Conservation (phyloP, 2,329 filamentous ascomycete genomes). For the Sporothrix globosa region DNA sequence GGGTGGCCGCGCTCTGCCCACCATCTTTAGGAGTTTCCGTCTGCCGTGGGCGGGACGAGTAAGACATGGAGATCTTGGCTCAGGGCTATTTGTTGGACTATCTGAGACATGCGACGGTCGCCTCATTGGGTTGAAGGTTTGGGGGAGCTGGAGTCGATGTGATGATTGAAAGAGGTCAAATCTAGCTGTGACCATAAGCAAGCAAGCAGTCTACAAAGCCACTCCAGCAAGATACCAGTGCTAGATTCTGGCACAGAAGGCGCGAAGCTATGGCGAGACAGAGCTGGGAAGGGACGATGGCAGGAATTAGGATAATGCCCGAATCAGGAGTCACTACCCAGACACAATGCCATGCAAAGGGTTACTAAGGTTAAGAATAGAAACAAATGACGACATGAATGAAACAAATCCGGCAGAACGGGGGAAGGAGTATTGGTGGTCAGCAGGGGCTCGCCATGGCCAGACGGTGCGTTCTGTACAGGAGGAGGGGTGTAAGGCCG, state of each 20-base stretch:
- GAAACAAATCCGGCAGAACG: slow-evolving; percentile 19
- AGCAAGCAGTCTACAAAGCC: not conserved
- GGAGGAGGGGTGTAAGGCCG: not conserved
- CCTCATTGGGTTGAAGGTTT: not conserved
- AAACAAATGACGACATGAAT: slow-evolving; percentile 26
- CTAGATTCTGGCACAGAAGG: not conserved
- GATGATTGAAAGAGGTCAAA: not conserved
- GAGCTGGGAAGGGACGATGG: not conserved
- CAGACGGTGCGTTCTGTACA: not conserved
- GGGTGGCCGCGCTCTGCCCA: not conserved
- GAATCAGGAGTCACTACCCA: slow-evolving; percentile 6
- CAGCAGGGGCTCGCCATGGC: slow-evolving; percentile 9
- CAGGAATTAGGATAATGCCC: not conserved
- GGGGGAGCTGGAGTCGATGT: not conserved
- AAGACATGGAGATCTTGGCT: slow-evolving; percentile 4
- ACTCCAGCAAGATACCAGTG: not conserved
- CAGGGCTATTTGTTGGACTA: slow-evolving; percentile 8
- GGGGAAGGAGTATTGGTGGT: slow-evolving; percentile 18
- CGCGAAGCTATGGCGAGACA: not conserved
- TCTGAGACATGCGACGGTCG: slow-evolving; percentile 21
- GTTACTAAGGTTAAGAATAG: slow-evolving; percentile 29
- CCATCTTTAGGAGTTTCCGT: slow-evolving; percentile 11
- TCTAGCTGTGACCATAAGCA: too few species aligned
- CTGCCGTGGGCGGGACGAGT: not conserved
- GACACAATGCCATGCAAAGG: slow-evolving; percentile 5